Base-by-base conservation (phyloP, 2,329 filamentous ascomycete genomes). In the Dactylellina sp. region DNA sequence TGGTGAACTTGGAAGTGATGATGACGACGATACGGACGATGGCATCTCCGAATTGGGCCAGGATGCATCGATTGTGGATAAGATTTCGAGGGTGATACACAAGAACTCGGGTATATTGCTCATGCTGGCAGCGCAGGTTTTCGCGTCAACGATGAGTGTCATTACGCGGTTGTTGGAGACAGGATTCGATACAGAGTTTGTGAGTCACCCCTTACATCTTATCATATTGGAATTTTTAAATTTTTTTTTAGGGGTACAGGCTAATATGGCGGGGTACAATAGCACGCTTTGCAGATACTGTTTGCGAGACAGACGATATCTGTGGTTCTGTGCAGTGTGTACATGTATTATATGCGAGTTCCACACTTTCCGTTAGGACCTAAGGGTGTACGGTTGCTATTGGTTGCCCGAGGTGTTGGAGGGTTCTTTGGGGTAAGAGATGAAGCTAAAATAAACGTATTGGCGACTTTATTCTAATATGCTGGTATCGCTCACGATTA, bases 221-320 rank as follows among this genome's bases (percentile, higher is more conserved):
- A n/a, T n/a, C n/a, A n/a, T n/a, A n/a, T 4, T 16, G 25, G 37
- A 7, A 16, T 18, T 32, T 24, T 6, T 32, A n/a, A 12, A 32
- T 32, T 32, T 4, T 32, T 32, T 5, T 32, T 32, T 32, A 9
- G 28, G 28, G 9, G 28, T 32, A 14, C 22, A n/a, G 52, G 57
- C 65, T 70, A 53, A 70, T 53, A 37, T 47, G 35, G 22, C n/a
- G 9, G 24, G 20, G 44, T 1, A 11, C 87, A 9, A 1, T 89
- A 96, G 84, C 88, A 95, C 83, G 91, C 93, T 0, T 89, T 96
- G 76, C 91, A 95, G 82, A 89, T 97, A 71, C 85, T 97, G 2
- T 93, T 96, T 78, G 86, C 87, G 5, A 87, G 93, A 64, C 93
- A 96, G 88, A 83, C 84, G 63, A 86, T 95, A 71, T 96, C 93